These are phyloP conservation scores for Mrakia frigida DNA, from an alignment of 768 basidiomycete species.

Conservation along the genomic window DNA sequence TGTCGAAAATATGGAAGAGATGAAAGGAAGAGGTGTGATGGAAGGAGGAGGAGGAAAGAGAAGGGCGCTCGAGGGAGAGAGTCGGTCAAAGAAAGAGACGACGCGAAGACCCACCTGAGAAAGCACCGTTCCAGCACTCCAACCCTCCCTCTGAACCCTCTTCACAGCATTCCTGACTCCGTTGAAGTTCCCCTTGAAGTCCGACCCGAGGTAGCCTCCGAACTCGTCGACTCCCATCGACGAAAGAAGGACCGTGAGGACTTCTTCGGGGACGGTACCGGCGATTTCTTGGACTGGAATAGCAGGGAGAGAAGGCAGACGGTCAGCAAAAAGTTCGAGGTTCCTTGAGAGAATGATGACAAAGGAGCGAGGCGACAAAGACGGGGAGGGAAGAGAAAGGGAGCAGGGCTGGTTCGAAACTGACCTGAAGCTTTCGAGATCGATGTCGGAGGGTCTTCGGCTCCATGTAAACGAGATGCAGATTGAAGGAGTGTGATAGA, in stretches of 20 bases:
- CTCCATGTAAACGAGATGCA: conserved; percentile 76
- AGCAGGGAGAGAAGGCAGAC: neutral
- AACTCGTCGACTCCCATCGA: conserved; percentile 65
- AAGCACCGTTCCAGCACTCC: conserved; percentile 82
- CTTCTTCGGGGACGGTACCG: conserved; percentile 76
- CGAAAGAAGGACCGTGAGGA: conserved; percentile 63
- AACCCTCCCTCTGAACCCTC: conserved; percentile 76
- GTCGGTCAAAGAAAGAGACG: too few relatives aligned
- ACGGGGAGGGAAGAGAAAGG: neutral
- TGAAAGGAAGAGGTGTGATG: neutral
- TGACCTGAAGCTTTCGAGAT: conserved; percentile 65
- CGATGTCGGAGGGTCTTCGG: conserved; percentile 63
- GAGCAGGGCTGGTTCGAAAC: conserved; percentile 2
- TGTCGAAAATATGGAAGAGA: too few relatives aligned
- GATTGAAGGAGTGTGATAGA: conserved; percentile 98
- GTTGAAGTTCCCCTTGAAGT: conserved; percentile 50
- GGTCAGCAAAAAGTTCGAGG: neutral
- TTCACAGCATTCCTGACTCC: conserved; percentile 57
- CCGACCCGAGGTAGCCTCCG: conserved; percentile 36
- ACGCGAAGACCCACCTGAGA: conserved; percentile 59
- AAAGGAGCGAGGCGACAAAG: neutral
- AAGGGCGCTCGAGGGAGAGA: conserved; percentile 1
- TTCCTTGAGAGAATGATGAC: neutral
- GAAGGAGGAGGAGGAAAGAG: neutral
- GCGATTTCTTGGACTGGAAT: conserved; percentile 80